phyloP scores from a whole-genome alignment of 768 basidiomycete species.

The Leucosporidium scottii region DNA sequence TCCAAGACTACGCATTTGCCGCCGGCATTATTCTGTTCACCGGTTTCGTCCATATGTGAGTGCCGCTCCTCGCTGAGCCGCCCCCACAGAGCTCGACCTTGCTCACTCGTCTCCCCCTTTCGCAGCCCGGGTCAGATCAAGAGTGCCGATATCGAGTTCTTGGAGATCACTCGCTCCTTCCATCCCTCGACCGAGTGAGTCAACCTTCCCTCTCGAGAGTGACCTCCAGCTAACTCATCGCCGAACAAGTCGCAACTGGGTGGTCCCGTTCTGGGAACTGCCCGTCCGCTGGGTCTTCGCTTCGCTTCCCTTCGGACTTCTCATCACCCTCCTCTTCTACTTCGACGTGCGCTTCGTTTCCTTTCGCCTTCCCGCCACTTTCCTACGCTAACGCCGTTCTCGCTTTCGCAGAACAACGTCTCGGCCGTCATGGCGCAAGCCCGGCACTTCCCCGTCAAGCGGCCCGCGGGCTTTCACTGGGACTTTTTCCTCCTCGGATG shows the following conservation, averaged over 20 bases:
- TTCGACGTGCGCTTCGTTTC: slow-evolving; percentile 59
- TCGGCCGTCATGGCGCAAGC: slow-evolving; percentile 80
- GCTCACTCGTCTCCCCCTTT: neutral
- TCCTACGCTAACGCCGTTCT: neutral
- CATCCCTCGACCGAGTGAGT: slow-evolving; percentile 25
- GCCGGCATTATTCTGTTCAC: slow-evolving; percentile 36
- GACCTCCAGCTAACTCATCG: neutral
- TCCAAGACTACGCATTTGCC: slow-evolving; percentile 39
- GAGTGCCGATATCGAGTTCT: slow-evolving; percentile 22
- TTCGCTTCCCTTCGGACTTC: slow-evolving; percentile 77
- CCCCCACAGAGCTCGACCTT: too few species aligned
- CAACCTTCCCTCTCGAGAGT: neutral
- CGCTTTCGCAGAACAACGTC: slow-evolving; percentile 48
- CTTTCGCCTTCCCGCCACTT: too few species aligned
- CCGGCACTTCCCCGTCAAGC: slow-evolving; percentile 77
- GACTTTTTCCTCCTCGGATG: slow-evolving; percentile 88
- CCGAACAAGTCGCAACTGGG: slow-evolving; percentile 60
- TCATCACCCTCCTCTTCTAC: slow-evolving; percentile 87
- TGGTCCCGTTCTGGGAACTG: slow-evolving; percentile 81
- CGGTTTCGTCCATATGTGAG: slow-evolving; percentile 37
- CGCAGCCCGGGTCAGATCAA: slow-evolving; percentile 36
- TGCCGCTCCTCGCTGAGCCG: neutral
- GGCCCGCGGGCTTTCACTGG: slow-evolving; percentile 60
- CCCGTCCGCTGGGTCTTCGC: slow-evolving; percentile 82
- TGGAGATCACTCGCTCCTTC: slow-evolving; percentile 31